phyloP scores from a whole-genome alignment of 345 rosid species.

The Cardiospermum halicacabum region DNA sequence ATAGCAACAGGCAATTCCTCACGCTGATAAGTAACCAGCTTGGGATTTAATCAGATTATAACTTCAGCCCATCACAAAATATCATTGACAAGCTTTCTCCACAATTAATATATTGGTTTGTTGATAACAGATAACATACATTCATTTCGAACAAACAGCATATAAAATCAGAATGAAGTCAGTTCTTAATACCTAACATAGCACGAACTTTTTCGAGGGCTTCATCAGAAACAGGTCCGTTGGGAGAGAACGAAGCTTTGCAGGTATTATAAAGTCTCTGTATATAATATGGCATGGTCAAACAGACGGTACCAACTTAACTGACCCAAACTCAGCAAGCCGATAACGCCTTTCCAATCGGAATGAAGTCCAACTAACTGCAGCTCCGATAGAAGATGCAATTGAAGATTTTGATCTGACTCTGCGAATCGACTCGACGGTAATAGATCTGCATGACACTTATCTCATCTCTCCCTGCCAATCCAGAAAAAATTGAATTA shows the following conservation, averaged over 20 bases:
- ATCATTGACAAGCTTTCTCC: not conserved
- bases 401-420: conserved; percentile 23
- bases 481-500: conserved; percentile 4
- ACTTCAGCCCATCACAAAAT: not conserved
- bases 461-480: conserved; percentile 21
- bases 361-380: conserved; percentile 1
- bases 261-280: conserved; percentile 79
- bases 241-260: conserved; percentile 58
- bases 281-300: conserved; percentile 66
- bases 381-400: conserved; percentile 20
- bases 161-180: not conserved
- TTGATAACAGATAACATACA: not conserved
- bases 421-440: conserved; percentile 14
- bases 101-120: not conserved
- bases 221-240: conserved; percentile 74
- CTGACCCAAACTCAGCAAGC: conserved; percentile 26
- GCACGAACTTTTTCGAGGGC: conserved; percentile 60
- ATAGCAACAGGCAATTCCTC: not conserved
- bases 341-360: conserved; percentile 27
- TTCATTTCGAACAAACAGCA: not conserved
- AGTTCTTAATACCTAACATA: conserved; percentile 53
- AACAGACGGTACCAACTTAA: conserved; percentile 36
- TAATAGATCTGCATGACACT: conserved; percentile 32
- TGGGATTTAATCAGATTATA: not conserved
- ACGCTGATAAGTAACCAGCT: not conserved